Conservation (phyloP, 202 grass and related monocot species). For the Zoysia matrella region DNA sequence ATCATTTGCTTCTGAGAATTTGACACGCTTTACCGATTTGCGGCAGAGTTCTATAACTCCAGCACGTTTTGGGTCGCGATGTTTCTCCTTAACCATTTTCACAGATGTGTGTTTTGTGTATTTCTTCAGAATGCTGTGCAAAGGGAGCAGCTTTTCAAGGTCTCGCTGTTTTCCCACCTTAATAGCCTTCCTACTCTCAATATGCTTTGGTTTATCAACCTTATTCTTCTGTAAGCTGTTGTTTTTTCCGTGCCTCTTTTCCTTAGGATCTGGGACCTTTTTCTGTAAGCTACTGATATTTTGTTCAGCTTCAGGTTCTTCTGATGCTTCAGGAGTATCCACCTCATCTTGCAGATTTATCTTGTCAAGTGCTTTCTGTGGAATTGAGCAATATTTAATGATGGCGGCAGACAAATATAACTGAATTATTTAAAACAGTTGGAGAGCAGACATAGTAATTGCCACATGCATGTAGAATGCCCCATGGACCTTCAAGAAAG, state of each 20-base stretch:
- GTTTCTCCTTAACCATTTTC: conserved; percentile 55
- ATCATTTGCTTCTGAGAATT: conserved; percentile 48
- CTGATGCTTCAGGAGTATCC: conserved; percentile 38
- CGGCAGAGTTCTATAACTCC: conserved; percentile 52
- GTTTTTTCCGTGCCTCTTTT: conserved; percentile 38
- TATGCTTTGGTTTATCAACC: conserved; percentile 26
- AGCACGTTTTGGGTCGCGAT: conserved; percentile 28
- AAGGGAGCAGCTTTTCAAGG: conserved; percentile 44
- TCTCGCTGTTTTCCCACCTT: conserved; percentile 36
- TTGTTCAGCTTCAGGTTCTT: conserved; percentile 32
- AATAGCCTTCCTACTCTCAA: conserved; percentile 28
- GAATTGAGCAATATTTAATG: conserved; percentile 23
- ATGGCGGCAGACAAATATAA: conserved; percentile 26
- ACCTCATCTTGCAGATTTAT: conserved; percentile 33
- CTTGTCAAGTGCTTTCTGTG: conserved; percentile 38
- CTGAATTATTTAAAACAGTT: background rate
- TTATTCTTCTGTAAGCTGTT: conserved; percentile 36
- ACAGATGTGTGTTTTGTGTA: conserved; percentile 53
- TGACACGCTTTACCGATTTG: conserved; percentile 61
- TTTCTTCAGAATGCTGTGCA: conserved; percentile 61
- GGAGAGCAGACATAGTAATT: background rate
- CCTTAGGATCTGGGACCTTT: conserved; percentile 21
- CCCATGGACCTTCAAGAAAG: conserved; percentile 13
- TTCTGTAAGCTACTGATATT: conserved; percentile 23
- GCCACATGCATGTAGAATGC: background rate